A percentile compares a stretch with the other conserved stretches of the same genome.
Conservation (phyloP, 768 basidiomycete genomes). For the Suillus subluteus region DNA sequence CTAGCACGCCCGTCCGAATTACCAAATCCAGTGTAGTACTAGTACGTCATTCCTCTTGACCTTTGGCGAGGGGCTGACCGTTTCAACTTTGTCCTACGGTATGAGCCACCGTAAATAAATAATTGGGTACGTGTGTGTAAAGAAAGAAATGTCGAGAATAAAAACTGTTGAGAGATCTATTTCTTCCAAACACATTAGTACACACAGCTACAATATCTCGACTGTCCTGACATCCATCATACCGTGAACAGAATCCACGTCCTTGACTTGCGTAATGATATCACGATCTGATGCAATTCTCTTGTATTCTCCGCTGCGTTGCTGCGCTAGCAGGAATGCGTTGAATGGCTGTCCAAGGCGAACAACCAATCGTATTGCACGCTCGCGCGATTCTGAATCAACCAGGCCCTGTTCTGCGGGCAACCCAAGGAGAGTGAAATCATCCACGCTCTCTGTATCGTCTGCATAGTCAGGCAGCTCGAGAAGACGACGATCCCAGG, state of each 20-base stretch:
- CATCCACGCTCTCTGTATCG: not conserved
- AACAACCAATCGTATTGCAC: not conserved
- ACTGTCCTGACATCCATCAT: not conserved
- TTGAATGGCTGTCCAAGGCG: not conserved
- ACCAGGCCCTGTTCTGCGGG: not conserved
- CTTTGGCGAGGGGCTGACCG: no score
- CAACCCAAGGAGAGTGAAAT: no score
- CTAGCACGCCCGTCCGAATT: no score
- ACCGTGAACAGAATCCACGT: not conserved
- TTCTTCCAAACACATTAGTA: no score
- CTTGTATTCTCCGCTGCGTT: not conserved
- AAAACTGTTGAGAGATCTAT: no score
- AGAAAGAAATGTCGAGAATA: no score
- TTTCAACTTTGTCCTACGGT: no score
- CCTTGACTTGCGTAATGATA: not conserved
- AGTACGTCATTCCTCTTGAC: no score
- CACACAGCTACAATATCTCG: not conserved
- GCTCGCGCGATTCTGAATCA: not conserved
- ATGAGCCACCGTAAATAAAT: no score
- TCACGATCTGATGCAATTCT: not conserved
- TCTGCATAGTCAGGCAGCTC: not conserved
- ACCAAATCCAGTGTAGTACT: no score
- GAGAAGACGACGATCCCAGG: not conserved
- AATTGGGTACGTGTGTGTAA: no score
- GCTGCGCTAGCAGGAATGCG: not conserved